Percentiles rank a stretch among this genome's conserved stretches.
phyloP scores from a whole-genome alignment of 768 basidiomycete genomes.

The Sarcomyxa edulis region DNA sequence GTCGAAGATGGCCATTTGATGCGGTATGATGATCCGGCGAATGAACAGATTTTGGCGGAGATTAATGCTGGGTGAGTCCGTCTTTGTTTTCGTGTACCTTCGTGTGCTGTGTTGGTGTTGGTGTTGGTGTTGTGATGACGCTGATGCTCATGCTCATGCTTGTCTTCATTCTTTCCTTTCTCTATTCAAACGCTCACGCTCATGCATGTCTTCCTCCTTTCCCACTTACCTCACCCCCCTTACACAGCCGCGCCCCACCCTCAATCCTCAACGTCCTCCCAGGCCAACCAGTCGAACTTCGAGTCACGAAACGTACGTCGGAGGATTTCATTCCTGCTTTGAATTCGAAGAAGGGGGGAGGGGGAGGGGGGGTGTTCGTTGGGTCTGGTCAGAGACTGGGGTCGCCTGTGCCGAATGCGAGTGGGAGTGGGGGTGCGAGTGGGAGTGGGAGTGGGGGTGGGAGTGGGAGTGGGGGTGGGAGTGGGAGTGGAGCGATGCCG shows the following conservation, averaged over 20 bases:
- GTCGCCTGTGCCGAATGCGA: slow-evolving; percentile 53
- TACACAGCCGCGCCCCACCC: slow-evolving; percentile 68
- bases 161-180: background rate
- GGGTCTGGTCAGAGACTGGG: slow-evolving; percentile 83
- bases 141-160: background rate
- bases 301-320: slow-evolving; percentile 59
- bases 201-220: background rate
- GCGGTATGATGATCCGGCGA: slow-evolving; percentile 75
- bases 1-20: slow-evolving; percentile 86
- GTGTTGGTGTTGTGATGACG: too few species aligned
- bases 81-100: background rate
- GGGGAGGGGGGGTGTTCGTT: slow-evolving; percentile 40
- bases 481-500: slow-evolving; percentile 36
- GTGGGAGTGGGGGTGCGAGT: background rate
- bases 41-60: slow-evolving; percentile 62
- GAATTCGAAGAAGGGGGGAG: slow-evolving; percentile 27
- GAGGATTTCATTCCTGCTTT: slow-evolving; percentile 69
- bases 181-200: background rate
- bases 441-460: background rate
- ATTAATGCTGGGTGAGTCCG: slow-evolving; percentile 70
- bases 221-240: slow-evolving; percentile 2
- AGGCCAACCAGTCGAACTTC: slow-evolving; percentile 82
- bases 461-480: slow-evolving; percentile 2
- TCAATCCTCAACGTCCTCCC: slow-evolving; percentile 65
- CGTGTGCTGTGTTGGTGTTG: too few species aligned